Base-by-base conservation (phyloP, 169 alveolate genomes). In the Plasmodium chabaudi region DNA sequence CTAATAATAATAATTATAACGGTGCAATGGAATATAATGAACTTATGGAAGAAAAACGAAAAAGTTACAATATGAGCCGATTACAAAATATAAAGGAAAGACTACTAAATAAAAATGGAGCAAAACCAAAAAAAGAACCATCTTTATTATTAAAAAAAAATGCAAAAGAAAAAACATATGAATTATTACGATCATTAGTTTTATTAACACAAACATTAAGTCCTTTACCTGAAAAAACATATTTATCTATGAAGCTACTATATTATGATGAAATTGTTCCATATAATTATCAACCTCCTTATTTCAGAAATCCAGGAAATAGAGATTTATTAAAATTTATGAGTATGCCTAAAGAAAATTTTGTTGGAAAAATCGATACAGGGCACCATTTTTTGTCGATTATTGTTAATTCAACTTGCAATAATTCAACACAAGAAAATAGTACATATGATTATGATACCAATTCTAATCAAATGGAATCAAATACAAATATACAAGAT, bases 251-350 rank as follows among this genome's bases (percentile, higher is more conserved):
- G 96, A 89, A 91, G 47, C 70, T 95, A 25, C 61, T 94, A 68
- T 95, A 95, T 69, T 94, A 94, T 84, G 97, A 94, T 69, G 95
- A 95, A 71, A 88, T 93, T 9, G 96, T 93, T 13, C 97, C 96
- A 1, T 57, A 46, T 44, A 94, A 93, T 72, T 95, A 95, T 68
- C 97, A 95, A 72, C 97, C 97, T n/a, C 94, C 86, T 53, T 94
- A 92, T 75, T 95, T 95, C 67, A 88, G 95, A 55, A 91, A 89
- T 7, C 97, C 95, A 27, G 89, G 93, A 23, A 61, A 57, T 39
- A 86, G 70, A 39, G 97, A 94, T 59, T 63, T 87, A 44, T 34
- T 87, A 25, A 88, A 84, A 53, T 88, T 88, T 75, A 88, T 64
- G 27, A 87, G 64, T 19, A 61, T 88, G 15, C 95, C 92, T 12